Base-by-base conservation (phyloP, 2,329 filamentous ascomycete species). In the Cladorrhinum sp. region DNA sequence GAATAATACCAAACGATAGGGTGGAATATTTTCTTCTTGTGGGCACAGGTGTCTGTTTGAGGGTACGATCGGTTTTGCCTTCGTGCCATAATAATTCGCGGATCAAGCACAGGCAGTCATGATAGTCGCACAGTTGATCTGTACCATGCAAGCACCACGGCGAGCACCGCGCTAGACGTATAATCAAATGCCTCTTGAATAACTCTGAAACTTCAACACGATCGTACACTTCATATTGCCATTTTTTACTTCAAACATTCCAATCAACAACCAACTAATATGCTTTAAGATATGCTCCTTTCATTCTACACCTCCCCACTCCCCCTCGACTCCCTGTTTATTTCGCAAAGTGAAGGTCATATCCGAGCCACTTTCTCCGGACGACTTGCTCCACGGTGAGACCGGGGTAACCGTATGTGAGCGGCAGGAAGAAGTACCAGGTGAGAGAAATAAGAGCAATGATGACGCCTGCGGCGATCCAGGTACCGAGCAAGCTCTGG, bases 291-390 rank as follows among this genome's bases (percentile, higher is more conserved):
- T 39, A 42, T 16, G 36, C 6, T 42, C n/a, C 5, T 21, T 57
- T 28, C 20, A 30, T 6, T 39, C 16, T 23, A 20, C 23, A 28
- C 21, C 23, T 21, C 8, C 18, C 24, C 14, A 9, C 5, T 28
- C 23, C 39, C 33, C 8, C 12, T 23, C 14, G 18, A 24, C 24
- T 24, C n/a, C 24, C 2, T 28, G 5, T 23, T 79, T 89, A 99
- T 85, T 99, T 99, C 62, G 95, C 95, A 80, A 99, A 99, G 79
- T 99, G 95, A 73, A 99, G 82, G 75, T 99, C 95, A 74, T 98
- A 99, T 66, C 91, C 90, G 67, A 99, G 82, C 94, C 94, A 98
- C 82, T 97, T 97, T 75, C 95, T 87, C 65, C 88, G 84, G 65
- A 89, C 77, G 28, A 99, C 90, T 73, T 92, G 82, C 12, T 88